Conservation (phyloP, 495 filamentous ascomycete genomes). For the Annulohypoxylon moriforme region DNA sequence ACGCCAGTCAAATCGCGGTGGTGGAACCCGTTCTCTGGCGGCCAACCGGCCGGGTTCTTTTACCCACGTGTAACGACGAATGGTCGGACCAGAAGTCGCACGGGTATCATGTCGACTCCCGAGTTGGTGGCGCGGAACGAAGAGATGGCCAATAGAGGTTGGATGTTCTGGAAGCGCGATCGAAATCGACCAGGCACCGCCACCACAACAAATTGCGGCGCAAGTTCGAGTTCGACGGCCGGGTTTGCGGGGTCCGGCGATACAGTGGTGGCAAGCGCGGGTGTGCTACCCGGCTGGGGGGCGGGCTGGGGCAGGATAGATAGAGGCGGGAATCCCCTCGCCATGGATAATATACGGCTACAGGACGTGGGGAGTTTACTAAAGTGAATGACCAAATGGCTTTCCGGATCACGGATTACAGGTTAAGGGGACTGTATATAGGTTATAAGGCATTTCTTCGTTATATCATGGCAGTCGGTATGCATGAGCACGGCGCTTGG, state of each 20-base stretch:
- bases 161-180: slow-evolving; percentile 39
- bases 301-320: slow-evolving; percentile 53
- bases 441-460: slow-evolving; percentile 5
- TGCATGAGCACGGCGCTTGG: slow-evolving; percentile 27
- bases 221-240: slow-evolving; percentile 44
- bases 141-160: slow-evolving; percentile 29
- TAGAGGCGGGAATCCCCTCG: slow-evolving; percentile 39
- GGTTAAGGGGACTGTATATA: neutral
- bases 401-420: neutral
- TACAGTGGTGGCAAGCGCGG: slow-evolving; percentile 32
- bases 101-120: slow-evolving; percentile 53
- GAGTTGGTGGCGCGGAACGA: slow-evolving; percentile 38
- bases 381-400: slow-evolving; percentile 4
- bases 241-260: slow-evolving; percentile 40
- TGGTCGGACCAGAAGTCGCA: slow-evolving; percentile 26
- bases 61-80: slow-evolving; percentile 41
- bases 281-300: slow-evolving; percentile 51
- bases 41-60: slow-evolving; percentile 53
- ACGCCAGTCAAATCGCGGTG: slow-evolving; percentile 14
- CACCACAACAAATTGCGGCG: slow-evolving; percentile 21
- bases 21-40: slow-evolving; percentile 53
- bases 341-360: slow-evolving; percentile 48
- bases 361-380: slow-evolving; percentile 50
- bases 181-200: neutral
- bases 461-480: slow-evolving; percentile 4